Evolutionary conservation across 2,329 filamentous ascomycete genomes (phyloP).

Genomic region (Phaeosphaeria sp.): DNA sequence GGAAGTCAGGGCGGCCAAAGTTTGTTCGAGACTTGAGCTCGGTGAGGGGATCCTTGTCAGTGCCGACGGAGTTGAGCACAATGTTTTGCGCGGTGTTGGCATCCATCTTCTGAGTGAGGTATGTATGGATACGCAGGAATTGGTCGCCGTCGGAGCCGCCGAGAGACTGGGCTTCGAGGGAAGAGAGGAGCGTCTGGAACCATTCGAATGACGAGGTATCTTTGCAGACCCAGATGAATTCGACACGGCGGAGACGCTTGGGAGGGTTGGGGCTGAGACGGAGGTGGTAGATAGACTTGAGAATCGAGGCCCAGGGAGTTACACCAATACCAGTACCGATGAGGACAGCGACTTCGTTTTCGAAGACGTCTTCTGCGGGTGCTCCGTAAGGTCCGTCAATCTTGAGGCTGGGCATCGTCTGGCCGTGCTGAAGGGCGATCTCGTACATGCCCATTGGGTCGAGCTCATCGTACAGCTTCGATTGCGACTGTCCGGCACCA

Average conservation of each 20-base stretch:
- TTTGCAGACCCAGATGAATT: conserved; percentile 99
- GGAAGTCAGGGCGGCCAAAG: conserved; percentile 93
- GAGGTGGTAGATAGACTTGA: conserved; percentile 98
- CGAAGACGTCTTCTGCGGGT: conserved; percentile 95
- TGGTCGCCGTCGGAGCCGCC: conserved; percentile 71
- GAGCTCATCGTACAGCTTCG: conserved; percentile 87
- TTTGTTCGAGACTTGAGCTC: conserved; percentile 90
- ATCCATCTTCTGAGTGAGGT: conserved; percentile 92
- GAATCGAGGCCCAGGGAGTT: conserved; percentile 83
- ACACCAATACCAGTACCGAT: conserved; percentile 89
- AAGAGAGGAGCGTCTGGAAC: conserved; percentile 94
- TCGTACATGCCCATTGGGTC: conserved; percentile 98
- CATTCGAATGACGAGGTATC: conserved; percentile 96
- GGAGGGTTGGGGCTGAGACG: conserved; percentile 90
- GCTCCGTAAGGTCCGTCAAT: conserved; percentile 97
- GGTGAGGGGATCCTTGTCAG: conserved; percentile 86
- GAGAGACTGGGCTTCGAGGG: conserved; percentile 84
- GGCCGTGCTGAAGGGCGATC: conserved; percentile 89
- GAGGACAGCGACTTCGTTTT: conserved; percentile 86
- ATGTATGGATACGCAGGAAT: conserved; percentile 97
- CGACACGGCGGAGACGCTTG: conserved; percentile 86
- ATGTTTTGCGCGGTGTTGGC: conserved; percentile 95
- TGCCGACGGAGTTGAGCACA: conserved; percentile 91
- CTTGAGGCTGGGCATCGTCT: conserved; percentile 86
- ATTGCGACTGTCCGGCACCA: conserved; percentile 86